Evolutionary conservation across 768 basidiomycete genomes (phyloP), one percentile per base, ranked within the genome.

Genomic region (Kwoniella botswanensis): DNA sequence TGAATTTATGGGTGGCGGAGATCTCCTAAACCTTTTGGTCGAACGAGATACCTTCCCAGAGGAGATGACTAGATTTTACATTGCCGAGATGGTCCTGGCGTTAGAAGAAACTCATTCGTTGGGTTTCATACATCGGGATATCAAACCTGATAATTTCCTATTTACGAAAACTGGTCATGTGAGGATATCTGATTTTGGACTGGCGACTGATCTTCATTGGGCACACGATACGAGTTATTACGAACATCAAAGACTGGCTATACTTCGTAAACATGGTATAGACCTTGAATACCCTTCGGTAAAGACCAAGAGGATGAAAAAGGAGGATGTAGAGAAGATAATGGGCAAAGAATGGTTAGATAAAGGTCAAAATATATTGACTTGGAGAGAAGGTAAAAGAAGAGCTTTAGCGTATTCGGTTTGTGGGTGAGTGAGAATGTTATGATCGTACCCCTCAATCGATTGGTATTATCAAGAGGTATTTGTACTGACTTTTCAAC

Each of bases 101-200:
- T 90, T 98, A 72, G 92, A 95, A 82, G 91, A 91, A 71, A 95
- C 93, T 82, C 94, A 97, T 66, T 91, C 90, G 82, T 90, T 92
- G 77, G 95, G 95, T 11, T 98, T 95, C 85, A 97, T 98, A 79
- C 96, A 98, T 86, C 89, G 96, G 71, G 96, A 99, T 86, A 95
- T 98, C 85, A 95, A 97, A 84, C 92, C 94, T 77, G 93, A 95
- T 84, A 98, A 98, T 84, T 98, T 98, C 86, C 87, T 98, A 64
- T 95, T 98, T 85, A 92, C 93, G 84, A 90, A 91, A 66, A 87
- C 92, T 72, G 96, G 95, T 12, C 95, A 98, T 85, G 91, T 99
- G 84, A 91, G 90, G 84, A 89, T 98, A 69, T 93, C 92, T 80
- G 96, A 98, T 84, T 98, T 98, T 82, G 96, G 96, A 50, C 86